Evolutionary conservation across 352 stramenopile species (phyloP).

Genomic region (Pythium brachiatum): DNA sequence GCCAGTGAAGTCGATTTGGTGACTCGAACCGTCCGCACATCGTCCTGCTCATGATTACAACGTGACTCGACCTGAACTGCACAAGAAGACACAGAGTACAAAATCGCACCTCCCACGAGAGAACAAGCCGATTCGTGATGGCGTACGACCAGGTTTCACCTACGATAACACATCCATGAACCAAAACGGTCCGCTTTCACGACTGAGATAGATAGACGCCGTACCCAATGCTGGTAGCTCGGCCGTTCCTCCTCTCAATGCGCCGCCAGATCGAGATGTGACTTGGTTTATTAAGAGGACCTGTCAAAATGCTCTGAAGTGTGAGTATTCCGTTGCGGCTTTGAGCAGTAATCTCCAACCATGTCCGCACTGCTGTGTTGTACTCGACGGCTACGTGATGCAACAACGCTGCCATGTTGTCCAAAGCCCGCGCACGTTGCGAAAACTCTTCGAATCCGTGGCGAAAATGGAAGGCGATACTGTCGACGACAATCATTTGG

Average conservation of each 20-base stretch:
- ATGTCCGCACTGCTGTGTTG: slow-evolving; percentile 38
- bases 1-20: slow-evolving; percentile 50
- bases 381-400: slow-evolving; percentile 46
- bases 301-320: slow-evolving; percentile 23
- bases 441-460: slow-evolving; percentile 78
- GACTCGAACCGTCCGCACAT: slow-evolving; percentile 37
- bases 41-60: slow-evolving; percentile 23
- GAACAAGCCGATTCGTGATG: slow-evolving; percentile 55
- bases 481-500: slow-evolving; percentile 91
- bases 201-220: background rate
- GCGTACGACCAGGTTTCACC: slow-evolving; percentile 72
- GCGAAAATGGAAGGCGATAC: slow-evolving; percentile 93
- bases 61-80: too few relatives aligned
- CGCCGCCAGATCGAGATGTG: slow-evolving; percentile 44
- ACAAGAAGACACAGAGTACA: background rate
- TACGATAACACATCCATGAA: slow-evolving; percentile 23
- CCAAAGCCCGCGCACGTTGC: slow-evolving; percentile 62
- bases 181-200: too few relatives aligned
- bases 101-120: slow-evolving; percentile 47
- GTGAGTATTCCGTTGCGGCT: background rate
- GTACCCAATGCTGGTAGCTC: slow-evolving; percentile 35
- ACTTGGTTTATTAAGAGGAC: slow-evolving; percentile 72
- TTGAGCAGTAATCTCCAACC: too few relatives aligned
- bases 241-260: background rate
- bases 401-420: slow-evolving; percentile 69